Conservation (phyloP, 1,284 basidiomycete genomes). For the Malassezia obtusa region DNA sequence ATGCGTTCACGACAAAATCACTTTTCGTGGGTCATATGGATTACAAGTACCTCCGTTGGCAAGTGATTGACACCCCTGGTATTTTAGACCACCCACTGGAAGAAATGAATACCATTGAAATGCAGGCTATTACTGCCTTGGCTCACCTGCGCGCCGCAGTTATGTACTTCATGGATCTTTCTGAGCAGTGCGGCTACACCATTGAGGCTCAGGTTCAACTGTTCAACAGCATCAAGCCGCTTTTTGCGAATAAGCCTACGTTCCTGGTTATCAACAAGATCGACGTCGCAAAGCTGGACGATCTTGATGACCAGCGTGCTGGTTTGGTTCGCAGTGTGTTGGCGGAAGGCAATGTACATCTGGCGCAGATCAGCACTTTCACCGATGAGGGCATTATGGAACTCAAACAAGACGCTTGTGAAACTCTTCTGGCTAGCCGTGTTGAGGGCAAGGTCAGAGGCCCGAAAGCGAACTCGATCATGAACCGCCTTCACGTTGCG, state of each 20-base stretch:
- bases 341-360: constrained; percentile 34
- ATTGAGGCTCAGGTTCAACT: constrained; percentile 47
- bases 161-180: constrained; percentile 48
- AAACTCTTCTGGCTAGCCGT: constrained; percentile 39
- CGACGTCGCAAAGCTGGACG: constrained; percentile 35
- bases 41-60: constrained; percentile 48
- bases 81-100: constrained; percentile 47
- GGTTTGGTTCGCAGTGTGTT: constrained; percentile 34
- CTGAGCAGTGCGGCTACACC: constrained; percentile 47
- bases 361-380: constrained; percentile 44
- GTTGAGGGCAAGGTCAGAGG: constrained; percentile 44
- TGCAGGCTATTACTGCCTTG: constrained; percentile 48
- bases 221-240: constrained; percentile 48
- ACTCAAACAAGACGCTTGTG: constrained; percentile 41
- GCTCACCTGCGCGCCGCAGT: constrained; percentile 45
- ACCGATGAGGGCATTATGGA: constrained; percentile 48
- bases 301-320: constrained; percentile 37
- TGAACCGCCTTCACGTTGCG: constrained; percentile 45
- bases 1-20: constrained; percentile 48
- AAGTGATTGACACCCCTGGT: constrained; percentile 47
- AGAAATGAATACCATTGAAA: constrained; percentile 49
- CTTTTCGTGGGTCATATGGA: constrained; percentile 49
- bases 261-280: constrained; percentile 46
- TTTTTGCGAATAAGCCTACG: constrained; percentile 47
- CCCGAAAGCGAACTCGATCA: constrained; percentile 40